Evolutionary conservation across 306 rosid genomes (phyloP).

Genomic region (Fagus crenata): DNA sequence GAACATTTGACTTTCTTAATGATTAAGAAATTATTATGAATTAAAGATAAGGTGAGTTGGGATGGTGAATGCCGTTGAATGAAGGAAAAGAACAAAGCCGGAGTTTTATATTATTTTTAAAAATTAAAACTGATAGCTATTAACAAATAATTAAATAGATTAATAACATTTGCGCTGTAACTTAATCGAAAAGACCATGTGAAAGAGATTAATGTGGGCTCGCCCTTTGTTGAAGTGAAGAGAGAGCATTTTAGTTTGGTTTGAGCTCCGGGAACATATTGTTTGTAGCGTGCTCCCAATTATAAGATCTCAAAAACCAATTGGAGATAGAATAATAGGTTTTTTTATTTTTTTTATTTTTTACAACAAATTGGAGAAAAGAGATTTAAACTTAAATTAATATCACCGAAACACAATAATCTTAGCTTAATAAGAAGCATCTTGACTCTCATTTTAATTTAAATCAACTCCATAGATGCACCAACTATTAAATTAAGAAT

Average conservation of each 20-base stretch:
- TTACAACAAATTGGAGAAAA: too few relatives aligned
- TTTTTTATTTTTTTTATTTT: too few relatives aligned
- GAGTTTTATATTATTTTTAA: background rate
- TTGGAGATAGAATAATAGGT: too few relatives aligned
- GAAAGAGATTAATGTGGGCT: constrained; percentile 12
- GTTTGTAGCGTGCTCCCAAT: background rate
- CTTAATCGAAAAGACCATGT: constrained; percentile 22
- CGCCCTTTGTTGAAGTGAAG: constrained; percentile 3
- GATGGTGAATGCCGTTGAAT: background rate
- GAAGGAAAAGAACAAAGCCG: background rate
- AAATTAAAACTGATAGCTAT: too few relatives aligned
- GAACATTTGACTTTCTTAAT: constrained; percentile 23
- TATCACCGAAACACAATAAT: too few relatives aligned
- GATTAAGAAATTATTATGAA: constrained; percentile 8
- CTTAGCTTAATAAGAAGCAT: too few relatives aligned
- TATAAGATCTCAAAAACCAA: too few relatives aligned
- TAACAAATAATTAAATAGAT: background rate
- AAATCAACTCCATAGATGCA: too few relatives aligned
- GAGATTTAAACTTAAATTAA: too few relatives aligned
- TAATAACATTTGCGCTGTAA: background rate
- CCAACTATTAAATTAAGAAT: background rate
- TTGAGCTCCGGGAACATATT: background rate
- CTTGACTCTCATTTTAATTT: too few relatives aligned
- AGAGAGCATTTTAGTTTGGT: background rate
- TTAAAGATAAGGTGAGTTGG: constrained; percentile 16